Base-by-base conservation (phyloP, 2,329 filamentous ascomycete species). In the Lachnellula arida region DNA sequence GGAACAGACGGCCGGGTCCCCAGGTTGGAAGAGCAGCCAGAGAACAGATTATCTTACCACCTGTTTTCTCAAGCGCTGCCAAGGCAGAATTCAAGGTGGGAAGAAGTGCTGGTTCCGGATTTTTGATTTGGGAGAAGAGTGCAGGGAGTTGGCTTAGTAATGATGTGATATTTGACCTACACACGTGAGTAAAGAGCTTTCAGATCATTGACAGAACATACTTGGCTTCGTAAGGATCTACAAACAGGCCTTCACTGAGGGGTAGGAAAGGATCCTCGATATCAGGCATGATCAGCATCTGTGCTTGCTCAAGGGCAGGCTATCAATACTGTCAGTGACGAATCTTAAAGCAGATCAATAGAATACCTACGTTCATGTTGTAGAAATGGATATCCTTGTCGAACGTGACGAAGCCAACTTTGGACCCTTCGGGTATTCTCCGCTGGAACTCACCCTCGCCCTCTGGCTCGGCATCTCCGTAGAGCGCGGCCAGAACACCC, bases 271-370 rank as follows among this genome's bases (percentile, higher is more conserved):
- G 94, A 63, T 99, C 94, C 67, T 97, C 92, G 49, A 99, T 81
- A 69, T 99, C 94, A 3, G 94, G 89, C 90, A 99, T 96, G 50
- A 99, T 92, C 78, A 99, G 84, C 91, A 99, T 97, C 70, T 99
- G 94, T 9, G 94, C 91, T 73, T 91, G 86, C 54, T 94, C 87
- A 43, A 97, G 77, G 42, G 81, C 81, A 39, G 91, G 74, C 86
- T 90, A 71, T 28, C 39, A 39, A 17, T 8, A 37, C 15, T 55
- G 63, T 64, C 46, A 59, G 57, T 39, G 55, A 49, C 17, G 37
- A n/a, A 23, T 19, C 15, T 35, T 2, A 40, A n/a, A 4, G 23
- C 2, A 19, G 35, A 22, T 9, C 40, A 9, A n/a, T 25, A 32
- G 23, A 23, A 53, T 51, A 80, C 86, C 75, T 76, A 89, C 85